A percentile compares a stretch with the other conserved stretches of the same genome.
Conservation (phyloP, 805 yeast species). For the Saturnispora besseyi region DNA sequence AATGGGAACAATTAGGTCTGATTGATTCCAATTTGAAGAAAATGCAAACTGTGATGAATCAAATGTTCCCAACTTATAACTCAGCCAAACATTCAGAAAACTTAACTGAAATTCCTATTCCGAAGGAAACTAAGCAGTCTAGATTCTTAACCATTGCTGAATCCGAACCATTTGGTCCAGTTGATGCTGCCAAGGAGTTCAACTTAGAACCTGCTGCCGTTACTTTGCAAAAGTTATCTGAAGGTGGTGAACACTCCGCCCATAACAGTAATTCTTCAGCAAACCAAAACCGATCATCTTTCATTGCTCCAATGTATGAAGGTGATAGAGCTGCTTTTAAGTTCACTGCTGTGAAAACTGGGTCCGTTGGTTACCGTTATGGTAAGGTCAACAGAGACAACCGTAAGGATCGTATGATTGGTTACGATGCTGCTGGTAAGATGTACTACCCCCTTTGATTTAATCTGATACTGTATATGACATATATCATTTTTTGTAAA, state of each 20-base stretch:
- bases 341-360: slow-evolving; percentile 71
- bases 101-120: slow-evolving; percentile 89
- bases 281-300: slow-evolving; percentile 26
- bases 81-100: slow-evolving; percentile 51
- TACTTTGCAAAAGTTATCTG: slow-evolving; percentile 61
- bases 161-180: slow-evolving; percentile 90
- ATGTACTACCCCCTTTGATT: slow-evolving; percentile 27
- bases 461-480: neutral
- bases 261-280: slow-evolving; percentile 22
- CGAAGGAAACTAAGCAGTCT: slow-evolving; percentile 71
- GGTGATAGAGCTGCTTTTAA: slow-evolving; percentile 68
- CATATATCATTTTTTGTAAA: neutral
- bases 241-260: slow-evolving; percentile 44
- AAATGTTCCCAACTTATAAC: slow-evolving; percentile 71
- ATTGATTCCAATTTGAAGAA: slow-evolving; percentile 47
- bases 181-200: slow-evolving; percentile 83
- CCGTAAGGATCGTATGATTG: slow-evolving; percentile 72
- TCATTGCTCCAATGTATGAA: slow-evolving; percentile 48
- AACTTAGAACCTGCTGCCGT: slow-evolving; percentile 82
- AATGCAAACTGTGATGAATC: slow-evolving; percentile 56
- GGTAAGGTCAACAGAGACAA: slow-evolving; percentile 88
- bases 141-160: slow-evolving; percentile 86
- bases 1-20: slow-evolving; percentile 46
- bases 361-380: slow-evolving; percentile 82
- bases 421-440: slow-evolving; percentile 60